Conservation (phyloP, 352 stramenopile genomes). For the Pythium folliculosum region DNA sequence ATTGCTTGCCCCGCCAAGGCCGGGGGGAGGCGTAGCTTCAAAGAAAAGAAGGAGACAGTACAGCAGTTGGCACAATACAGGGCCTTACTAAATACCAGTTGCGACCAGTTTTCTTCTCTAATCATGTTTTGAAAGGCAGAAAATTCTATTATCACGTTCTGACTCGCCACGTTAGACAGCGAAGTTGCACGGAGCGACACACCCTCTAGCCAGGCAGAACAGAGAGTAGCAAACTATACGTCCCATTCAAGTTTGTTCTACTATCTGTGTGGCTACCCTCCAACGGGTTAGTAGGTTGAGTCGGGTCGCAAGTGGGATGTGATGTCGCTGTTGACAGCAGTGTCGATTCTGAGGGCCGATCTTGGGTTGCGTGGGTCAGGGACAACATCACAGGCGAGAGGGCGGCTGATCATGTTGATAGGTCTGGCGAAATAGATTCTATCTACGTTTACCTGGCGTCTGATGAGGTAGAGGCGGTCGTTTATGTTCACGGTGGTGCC, state of each 20-base stretch:
- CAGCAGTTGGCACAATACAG: too few species aligned
- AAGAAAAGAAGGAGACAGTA: neutral
- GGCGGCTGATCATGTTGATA: neutral
- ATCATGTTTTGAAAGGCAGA: too few species aligned
- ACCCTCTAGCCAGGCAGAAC: too few species aligned
- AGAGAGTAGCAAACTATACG: too few species aligned
- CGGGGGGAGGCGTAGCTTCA: neutral
- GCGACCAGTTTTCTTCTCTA: too few species aligned
- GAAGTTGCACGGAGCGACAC: too few species aligned
- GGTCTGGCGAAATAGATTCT: neutral
- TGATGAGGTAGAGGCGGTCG: neutral
- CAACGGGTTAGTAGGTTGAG: neutral
- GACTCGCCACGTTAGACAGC: too few species aligned
- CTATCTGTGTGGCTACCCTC: neutral
- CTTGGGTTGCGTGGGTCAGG: neutral
- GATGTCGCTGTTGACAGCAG: neutral
- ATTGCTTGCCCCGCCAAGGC: constrained; percentile 3
- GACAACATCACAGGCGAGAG: neutral
- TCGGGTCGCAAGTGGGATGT: neutral
- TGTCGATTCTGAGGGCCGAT: neutral
- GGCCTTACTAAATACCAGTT: too few species aligned
- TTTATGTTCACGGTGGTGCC: neutral
- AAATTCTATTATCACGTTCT: too few species aligned
- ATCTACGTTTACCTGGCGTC: neutral
- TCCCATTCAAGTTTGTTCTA: too few species aligned